Conservation (phyloP, 2,329 filamentous ascomycete species). For the Dothistroma pini region DNA sequence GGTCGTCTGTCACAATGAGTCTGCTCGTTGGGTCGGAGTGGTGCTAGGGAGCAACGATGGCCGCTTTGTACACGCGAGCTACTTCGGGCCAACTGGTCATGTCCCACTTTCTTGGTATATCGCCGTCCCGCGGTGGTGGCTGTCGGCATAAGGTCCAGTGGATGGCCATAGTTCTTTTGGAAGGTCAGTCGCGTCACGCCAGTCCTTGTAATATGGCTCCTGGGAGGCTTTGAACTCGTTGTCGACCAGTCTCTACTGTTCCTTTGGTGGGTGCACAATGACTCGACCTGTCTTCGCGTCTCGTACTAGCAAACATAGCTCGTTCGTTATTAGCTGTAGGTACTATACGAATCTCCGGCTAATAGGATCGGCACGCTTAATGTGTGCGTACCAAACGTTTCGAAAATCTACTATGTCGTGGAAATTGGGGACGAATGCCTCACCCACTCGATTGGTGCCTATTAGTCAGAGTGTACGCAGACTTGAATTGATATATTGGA, state of each 20-base stretch:
- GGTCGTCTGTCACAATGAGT: slow-evolving; percentile 39
- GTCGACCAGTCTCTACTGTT: slow-evolving; percentile 26
- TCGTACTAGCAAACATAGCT: slow-evolving; percentile 41
- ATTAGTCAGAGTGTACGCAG: slow-evolving; percentile 35
- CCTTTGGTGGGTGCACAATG: slow-evolving; percentile 37
- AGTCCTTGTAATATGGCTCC: not conserved
- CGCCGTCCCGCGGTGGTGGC: not conserved
- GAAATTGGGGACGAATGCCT: slow-evolving; percentile 32
- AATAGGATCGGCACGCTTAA: slow-evolving; percentile 42
- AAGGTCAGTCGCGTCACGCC: not conserved
- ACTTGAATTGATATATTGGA: slow-evolving; percentile 35
- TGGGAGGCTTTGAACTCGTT: not conserved
- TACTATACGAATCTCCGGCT: slow-evolving; percentile 45
- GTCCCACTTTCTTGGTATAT: slow-evolving; percentile 39
- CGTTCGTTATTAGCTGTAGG: slow-evolving; percentile 38
- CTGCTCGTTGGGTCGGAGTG: slow-evolving; percentile 34
- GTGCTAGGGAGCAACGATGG: slow-evolving; percentile 40
- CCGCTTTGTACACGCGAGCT: slow-evolving; percentile 46
- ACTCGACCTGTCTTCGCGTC: slow-evolving; percentile 41
- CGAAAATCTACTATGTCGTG: slow-evolving; percentile 38
- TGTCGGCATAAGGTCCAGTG: not conserved
- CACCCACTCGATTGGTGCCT: slow-evolving; percentile 35
- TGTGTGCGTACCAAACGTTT: slow-evolving; percentile 43
- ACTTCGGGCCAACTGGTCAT: slow-evolving; percentile 41
- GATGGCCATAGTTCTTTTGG: not conserved